These are phyloP conservation scores for Calocera cornea DNA, from an alignment of 768 basidiomycete genomes.

Conservation along the genomic window DNA sequence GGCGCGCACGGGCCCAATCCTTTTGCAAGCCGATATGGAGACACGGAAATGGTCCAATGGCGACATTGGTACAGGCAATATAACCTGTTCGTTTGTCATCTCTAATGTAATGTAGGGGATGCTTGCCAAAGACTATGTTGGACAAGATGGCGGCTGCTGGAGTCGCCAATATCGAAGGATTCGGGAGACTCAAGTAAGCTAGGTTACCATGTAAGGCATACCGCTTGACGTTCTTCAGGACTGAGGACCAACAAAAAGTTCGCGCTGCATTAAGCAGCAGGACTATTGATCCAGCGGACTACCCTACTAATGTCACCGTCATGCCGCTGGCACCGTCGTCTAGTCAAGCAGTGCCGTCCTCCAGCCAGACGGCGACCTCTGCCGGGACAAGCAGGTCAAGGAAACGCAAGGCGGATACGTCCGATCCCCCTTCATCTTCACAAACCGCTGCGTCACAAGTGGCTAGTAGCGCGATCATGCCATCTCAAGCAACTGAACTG, in stretches of 20 bases:
- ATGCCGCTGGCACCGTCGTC: background rate
- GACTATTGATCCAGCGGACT: constrained; percentile 42
- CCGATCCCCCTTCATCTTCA: background rate
- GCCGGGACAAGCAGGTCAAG: background rate
- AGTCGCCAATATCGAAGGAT: background rate
- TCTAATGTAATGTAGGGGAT: background rate
- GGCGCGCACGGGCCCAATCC: background rate
- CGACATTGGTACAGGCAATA: background rate
- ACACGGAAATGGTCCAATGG: constrained; percentile 1
- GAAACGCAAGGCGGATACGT: background rate
- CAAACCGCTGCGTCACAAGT: background rate
- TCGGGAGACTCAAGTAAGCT: background rate
- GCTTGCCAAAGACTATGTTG: background rate
- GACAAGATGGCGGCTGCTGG: background rate
- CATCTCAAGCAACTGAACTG: constrained; percentile 6
- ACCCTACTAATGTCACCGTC: constrained; percentile 26
- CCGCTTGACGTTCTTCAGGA: constrained; percentile 23
- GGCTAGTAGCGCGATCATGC: background rate
- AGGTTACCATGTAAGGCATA: background rate
- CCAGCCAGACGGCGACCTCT: background rate
- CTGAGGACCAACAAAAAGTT: constrained; percentile 51
- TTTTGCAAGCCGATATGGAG: background rate
- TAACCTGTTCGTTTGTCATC: background rate
- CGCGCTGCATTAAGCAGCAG: constrained; percentile 41
- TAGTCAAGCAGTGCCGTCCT: background rate